Percentiles rank a stretch among this genome's conserved stretches.
phyloP scores from a whole-genome alignment of 225 moss, liverwort and hornwort genomes.

The Thuidium tamariscinum region DNA sequence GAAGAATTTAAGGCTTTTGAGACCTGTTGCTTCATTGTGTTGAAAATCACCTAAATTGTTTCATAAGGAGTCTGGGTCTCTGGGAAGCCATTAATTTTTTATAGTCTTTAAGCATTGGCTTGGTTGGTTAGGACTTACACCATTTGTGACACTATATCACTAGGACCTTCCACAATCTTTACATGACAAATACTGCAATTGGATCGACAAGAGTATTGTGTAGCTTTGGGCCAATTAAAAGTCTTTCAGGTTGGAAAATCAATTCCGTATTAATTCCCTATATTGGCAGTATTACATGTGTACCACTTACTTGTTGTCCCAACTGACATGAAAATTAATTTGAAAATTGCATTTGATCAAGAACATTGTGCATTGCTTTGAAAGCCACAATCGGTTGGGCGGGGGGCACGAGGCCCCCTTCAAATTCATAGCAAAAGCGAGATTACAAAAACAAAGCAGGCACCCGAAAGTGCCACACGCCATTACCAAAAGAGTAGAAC shows the following conservation, averaged over 20 bases:
- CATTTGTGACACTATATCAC: constrained; percentile 73
- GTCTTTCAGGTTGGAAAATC: background rate
- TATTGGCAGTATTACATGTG: background rate
- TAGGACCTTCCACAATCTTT: constrained; percentile 72
- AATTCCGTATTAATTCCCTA: no score
- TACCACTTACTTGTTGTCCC: background rate
- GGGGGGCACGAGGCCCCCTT: no score
- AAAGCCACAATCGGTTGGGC: no score
- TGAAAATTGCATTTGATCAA: background rate
- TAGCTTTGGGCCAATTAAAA: constrained; percentile 1
- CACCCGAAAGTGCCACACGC: no score
- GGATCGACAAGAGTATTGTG: constrained; percentile 59
- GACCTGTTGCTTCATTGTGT: background rate
- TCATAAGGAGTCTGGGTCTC: background rate
- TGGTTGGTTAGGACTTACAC: constrained; percentile 41
- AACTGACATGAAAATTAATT: background rate
- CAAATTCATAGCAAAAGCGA: no score
- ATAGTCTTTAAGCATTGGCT: background rate
- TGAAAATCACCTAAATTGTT: background rate
- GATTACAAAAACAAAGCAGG: no score
- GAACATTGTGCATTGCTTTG: background rate
- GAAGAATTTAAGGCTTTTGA: background rate
- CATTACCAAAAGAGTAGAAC: no score
- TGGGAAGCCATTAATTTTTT: background rate
- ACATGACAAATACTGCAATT: constrained; percentile 47